Evolutionary conservation across 1,284 basidiomycete genomes (phyloP).

Genomic region (Kwoniella shivajii): DNA sequence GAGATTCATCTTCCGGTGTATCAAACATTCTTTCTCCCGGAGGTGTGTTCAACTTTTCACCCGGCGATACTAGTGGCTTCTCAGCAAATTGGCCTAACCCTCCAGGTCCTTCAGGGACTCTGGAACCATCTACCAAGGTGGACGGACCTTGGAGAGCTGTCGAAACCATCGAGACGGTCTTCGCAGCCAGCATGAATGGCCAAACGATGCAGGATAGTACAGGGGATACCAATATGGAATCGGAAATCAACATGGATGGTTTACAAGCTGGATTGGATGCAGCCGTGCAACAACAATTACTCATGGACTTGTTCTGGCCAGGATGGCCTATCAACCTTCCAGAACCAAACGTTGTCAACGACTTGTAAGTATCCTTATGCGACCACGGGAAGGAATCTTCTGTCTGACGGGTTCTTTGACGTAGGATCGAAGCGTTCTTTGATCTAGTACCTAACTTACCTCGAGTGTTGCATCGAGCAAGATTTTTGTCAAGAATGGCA

Average conservation of each 20-base stretch:
- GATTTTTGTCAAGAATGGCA: slow-evolving; percentile 53
- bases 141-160: slow-evolving; percentile 31
- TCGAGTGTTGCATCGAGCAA: slow-evolving; percentile 49
- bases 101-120: slow-evolving; percentile 4
- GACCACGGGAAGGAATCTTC: background rate
- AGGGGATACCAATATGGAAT: slow-evolving; percentile 12
- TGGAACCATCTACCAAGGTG: slow-evolving; percentile 13
- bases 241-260: slow-evolving; percentile 20
- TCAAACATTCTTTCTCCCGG: slow-evolving; percentile 38
- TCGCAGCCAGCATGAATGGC: slow-evolving; percentile 2
- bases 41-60: slow-evolving; percentile 47
- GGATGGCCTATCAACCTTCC: slow-evolving; percentile 53
- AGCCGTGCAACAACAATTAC: slow-evolving; percentile 38
- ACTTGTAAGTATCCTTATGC: slow-evolving; percentile 38
- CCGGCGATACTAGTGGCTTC: slow-evolving; percentile 16
- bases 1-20: slow-evolving; percentile 9
- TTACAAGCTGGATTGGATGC: slow-evolving; percentile 27
- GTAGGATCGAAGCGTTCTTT: slow-evolving; percentile 52
- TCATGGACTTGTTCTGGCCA: slow-evolving; percentile 53
- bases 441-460: slow-evolving; percentile 47
- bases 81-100: slow-evolving; percentile 8
- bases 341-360: slow-evolving; percentile 50
- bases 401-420: background rate
- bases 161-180: slow-evolving; percentile 26
- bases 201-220: background rate